Evolutionary conservation across 768 basidiomycete genomes (phyloP).

Genomic region (Nevesoporus exiguus): DNA sequence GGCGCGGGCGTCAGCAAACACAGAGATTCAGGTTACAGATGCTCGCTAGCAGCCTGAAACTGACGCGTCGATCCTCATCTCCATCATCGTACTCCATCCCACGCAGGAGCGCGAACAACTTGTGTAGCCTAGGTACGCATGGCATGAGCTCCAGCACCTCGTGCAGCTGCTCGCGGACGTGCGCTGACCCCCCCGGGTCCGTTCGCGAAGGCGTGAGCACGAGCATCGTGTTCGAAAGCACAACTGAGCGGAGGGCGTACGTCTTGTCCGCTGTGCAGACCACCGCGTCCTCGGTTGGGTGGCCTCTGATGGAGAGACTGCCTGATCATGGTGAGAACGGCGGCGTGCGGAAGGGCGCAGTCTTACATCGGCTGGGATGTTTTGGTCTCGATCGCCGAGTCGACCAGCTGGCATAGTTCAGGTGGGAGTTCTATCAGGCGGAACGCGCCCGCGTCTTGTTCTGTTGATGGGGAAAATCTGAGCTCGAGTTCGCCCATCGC

Average conservation of each 20-base stretch:
- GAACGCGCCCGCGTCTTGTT: constrained; percentile 50
- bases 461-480: constrained; percentile 48
- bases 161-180: constrained; percentile 76
- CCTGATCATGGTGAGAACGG: constrained; percentile 21
- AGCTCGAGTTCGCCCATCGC: constrained; percentile 37
- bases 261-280: constrained; percentile 82
- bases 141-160: constrained; percentile 83
- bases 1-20: not conserved
- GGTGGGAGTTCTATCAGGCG: constrained; percentile 72
- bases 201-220: constrained; percentile 55
- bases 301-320: constrained; percentile 79
- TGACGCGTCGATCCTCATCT: constrained; percentile 40
- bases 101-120: constrained; percentile 55
- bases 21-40: not conserved
- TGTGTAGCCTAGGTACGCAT: constrained; percentile 72
- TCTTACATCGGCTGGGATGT: constrained; percentile 29
- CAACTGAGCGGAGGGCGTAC: constrained; percentile 80
- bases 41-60: too few species aligned
- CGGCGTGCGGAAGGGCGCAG: not conserved
- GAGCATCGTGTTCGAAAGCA: constrained; percentile 82
- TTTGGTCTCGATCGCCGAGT: constrained; percentile 42
- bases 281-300: constrained; percentile 80
- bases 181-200: constrained; percentile 41
- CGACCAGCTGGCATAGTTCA: constrained; percentile 61
- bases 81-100: constrained; percentile 71